Evolutionary conservation across 305 asterid genomes (phyloP).

Genomic region (Rubia peregrina): DNA sequence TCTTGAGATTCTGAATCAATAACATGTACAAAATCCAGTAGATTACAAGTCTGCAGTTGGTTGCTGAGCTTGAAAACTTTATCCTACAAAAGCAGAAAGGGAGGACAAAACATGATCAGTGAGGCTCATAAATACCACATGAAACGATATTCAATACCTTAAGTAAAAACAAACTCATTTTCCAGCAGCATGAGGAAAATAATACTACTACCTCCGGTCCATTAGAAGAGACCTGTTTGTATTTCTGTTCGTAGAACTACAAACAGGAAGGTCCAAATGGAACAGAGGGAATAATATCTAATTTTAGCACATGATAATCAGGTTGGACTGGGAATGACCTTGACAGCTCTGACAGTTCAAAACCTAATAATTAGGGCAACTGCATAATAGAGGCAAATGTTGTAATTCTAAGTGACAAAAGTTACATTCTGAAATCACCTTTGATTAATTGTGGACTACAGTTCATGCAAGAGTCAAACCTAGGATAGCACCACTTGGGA

Average conservation of each 20-base stretch:
- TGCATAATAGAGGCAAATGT: not conserved
- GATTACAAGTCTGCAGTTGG: slow-evolving; percentile 43
- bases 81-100: slow-evolving; percentile 34
- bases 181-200: too few relatives aligned
- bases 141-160: slow-evolving; percentile 7
- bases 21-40: slow-evolving; percentile 34
- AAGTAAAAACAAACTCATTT: not conserved
- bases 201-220: not conserved
- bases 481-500: too few relatives aligned
- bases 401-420: not conserved
- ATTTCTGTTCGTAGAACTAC: not conserved
- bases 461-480: not conserved
- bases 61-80: slow-evolving; percentile 49
- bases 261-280: not conserved
- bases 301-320: not conserved
- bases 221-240: not conserved
- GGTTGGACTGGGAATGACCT: not conserved
- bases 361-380: not conserved
- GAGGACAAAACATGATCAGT: slow-evolving; percentile 13
- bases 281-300: not conserved
- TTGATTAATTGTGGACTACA: not conserved
- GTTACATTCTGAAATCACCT: not conserved
- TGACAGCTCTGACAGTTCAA: not conserved
- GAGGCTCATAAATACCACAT: not conserved
- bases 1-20: slow-evolving; percentile 26